These are phyloP conservation scores for Solanum phureja DNA, from an alignment of 257 asterid species.

Conservation along the genomic window DNA sequence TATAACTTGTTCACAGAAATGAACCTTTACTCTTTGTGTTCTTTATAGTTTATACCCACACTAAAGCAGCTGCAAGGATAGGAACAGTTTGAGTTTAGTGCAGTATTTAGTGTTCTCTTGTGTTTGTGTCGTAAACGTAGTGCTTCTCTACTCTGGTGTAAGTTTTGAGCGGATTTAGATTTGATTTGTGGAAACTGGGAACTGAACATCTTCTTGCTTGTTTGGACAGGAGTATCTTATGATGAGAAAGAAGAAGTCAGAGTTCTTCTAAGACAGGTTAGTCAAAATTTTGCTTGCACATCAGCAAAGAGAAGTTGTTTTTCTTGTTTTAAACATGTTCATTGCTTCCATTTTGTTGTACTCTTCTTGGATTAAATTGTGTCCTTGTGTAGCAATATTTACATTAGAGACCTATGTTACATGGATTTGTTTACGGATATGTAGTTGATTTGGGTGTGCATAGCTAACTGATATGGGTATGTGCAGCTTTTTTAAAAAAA, in stretches of 20 bases:
- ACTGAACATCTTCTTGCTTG: background rate
- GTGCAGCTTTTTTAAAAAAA: background rate
- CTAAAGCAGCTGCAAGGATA: background rate
- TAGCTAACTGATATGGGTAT: background rate
- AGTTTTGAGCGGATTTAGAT: background rate
- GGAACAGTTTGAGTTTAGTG: background rate
- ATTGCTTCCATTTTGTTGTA: background rate
- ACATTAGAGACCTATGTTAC: background rate
- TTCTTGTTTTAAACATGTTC: background rate
- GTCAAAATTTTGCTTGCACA: slow-evolving; percentile 9
- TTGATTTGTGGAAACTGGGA: background rate
- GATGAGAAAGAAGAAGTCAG: slow-evolving; percentile 95
- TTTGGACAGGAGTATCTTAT: slow-evolving; percentile 64
- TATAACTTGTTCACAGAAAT: background rate
- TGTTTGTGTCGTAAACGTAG: background rate
- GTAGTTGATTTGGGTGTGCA: background rate
- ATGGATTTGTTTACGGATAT: background rate
- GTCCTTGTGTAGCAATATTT: background rate
- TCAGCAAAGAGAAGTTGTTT: background rate
- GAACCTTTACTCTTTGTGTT: background rate
- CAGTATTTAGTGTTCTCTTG: background rate
- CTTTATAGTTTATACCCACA: background rate
- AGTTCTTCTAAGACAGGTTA: slow-evolving; percentile 76
- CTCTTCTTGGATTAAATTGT: background rate
- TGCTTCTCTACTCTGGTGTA: background rate